These are phyloP conservation scores for Monotropa hypopitys DNA, from an alignment of 179 eudicot genomes.

Conservation along the genomic window DNA sequence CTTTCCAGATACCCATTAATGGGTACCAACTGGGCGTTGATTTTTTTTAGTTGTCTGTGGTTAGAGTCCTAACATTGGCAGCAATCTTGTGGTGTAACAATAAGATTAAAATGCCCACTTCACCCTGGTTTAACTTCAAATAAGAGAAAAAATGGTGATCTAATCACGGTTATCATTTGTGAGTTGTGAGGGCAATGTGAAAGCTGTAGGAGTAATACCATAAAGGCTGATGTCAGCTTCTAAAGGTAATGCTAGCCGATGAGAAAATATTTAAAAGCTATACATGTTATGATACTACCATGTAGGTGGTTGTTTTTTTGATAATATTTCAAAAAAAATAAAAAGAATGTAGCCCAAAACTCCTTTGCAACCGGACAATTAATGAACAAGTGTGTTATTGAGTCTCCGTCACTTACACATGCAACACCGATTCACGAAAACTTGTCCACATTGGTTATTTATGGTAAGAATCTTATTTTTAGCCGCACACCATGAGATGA, in stretches of 20 bases:
- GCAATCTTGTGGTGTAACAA: neutral
- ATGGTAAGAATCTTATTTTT: too few species aligned
- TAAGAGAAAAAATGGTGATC: neutral
- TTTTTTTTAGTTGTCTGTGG: neutral
- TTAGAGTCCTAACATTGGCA: neutral
- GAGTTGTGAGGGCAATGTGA: neutral
- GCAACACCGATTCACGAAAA: too few species aligned
- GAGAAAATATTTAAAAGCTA: neutral
- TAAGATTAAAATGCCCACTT: neutral
- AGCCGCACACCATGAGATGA: too few species aligned
- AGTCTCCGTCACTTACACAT: too few species aligned
- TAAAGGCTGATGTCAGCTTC: neutral
- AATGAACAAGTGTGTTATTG: too few species aligned
- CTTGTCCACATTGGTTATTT: too few species aligned
- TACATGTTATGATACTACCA: neutral
- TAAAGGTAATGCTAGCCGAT: neutral
- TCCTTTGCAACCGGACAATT: too few species aligned
- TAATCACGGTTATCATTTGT: neutral
- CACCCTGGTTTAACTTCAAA: neutral
- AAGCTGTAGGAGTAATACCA: neutral
- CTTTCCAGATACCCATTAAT: too few species aligned
- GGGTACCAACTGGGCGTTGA: too few species aligned
- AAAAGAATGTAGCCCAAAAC: too few species aligned
- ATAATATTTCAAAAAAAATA: too few species aligned
- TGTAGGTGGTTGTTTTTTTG: too few species aligned